Conservation (phyloP, 441 rosid genomes). For the Eruca vesicaria region DNA sequence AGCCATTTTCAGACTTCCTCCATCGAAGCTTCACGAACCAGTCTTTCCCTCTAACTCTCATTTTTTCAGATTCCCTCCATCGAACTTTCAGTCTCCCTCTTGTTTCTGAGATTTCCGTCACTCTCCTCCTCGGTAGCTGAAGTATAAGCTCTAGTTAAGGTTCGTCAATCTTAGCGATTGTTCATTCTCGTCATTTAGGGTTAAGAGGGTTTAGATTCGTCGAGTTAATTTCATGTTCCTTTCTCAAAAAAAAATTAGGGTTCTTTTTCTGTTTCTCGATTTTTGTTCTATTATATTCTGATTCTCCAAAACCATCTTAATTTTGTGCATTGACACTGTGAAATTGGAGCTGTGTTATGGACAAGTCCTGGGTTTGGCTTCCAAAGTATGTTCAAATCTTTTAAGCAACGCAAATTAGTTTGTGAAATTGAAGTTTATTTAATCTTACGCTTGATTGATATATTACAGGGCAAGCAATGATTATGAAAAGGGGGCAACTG, state of each 20-base stretch:
- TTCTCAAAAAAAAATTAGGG: too few species aligned
- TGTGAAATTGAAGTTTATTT: too few species aligned
- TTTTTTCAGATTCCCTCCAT: not conserved
- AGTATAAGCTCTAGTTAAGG: not conserved
- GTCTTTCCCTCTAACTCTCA: too few species aligned
- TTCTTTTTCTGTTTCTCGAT: not conserved
- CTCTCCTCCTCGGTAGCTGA: not conserved
- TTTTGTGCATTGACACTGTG: not conserved
- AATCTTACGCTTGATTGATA: too few species aligned
- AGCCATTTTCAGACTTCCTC: not conserved
- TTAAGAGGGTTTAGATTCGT: not conserved
- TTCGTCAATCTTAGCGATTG: not conserved
- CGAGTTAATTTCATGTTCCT: not conserved
- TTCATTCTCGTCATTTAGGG: not conserved
- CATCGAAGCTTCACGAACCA: not conserved
- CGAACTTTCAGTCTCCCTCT: not conserved
- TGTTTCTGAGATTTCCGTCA: not conserved
- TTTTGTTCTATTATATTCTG: not conserved
- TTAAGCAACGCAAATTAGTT: too few species aligned
- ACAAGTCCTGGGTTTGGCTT: not conserved
- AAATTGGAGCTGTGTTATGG: not conserved
- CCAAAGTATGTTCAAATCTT: not conserved
- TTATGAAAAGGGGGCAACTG: not conserved
- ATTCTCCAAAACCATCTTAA: not conserved
- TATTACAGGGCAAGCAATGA: not conserved